Percentiles rank a stretch among this genome's conserved stretches.
Evolutionary conservation across 1,139 yeast species (phyloP).

Genomic region (Debaryomycetaceae sp.): DNA sequence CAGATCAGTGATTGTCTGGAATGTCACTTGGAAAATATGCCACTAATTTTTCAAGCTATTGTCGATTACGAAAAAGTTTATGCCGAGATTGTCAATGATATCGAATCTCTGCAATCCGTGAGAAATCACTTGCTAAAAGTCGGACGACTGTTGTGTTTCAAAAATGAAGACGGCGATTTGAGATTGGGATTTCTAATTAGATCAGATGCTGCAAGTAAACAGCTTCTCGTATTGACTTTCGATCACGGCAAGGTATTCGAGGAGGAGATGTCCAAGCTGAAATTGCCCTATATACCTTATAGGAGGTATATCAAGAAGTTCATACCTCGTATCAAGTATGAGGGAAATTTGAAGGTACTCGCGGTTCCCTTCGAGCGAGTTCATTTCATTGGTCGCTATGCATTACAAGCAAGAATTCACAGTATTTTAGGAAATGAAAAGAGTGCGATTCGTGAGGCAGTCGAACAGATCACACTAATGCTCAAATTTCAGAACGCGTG

Average conservation of each 20-base stretch:
- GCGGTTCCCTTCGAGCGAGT: constrained; percentile 47
- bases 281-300: constrained; percentile 54
- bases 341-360: constrained; percentile 33
- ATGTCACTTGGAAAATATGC: constrained; percentile 38
- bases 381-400: constrained; percentile 48
- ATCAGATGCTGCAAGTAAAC: constrained; percentile 25
- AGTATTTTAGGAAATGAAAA: constrained; percentile 43
- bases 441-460: constrained; percentile 39
- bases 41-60: constrained; percentile 42
- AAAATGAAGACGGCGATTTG: constrained; percentile 40
- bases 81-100: constrained; percentile 44
- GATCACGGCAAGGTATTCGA: constrained; percentile 42
- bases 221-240: constrained; percentile 39
- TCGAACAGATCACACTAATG: constrained; percentile 36
- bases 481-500: constrained; percentile 43
- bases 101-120: constrained; percentile 44
- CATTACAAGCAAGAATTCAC: constrained; percentile 38
- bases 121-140: constrained; percentile 41
- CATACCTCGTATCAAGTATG: constrained; percentile 29
- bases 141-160: constrained; percentile 63
- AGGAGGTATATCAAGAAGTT: constrained; percentile 20
- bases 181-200: constrained; percentile 56
- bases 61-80: constrained; percentile 43
- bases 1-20: constrained; percentile 36
- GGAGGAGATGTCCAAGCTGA: constrained; percentile 19